Evolutionary conservation across 2,329 filamentous ascomycete genomes (phyloP).

Genomic region (Aspergillus transmontanensis): DNA sequence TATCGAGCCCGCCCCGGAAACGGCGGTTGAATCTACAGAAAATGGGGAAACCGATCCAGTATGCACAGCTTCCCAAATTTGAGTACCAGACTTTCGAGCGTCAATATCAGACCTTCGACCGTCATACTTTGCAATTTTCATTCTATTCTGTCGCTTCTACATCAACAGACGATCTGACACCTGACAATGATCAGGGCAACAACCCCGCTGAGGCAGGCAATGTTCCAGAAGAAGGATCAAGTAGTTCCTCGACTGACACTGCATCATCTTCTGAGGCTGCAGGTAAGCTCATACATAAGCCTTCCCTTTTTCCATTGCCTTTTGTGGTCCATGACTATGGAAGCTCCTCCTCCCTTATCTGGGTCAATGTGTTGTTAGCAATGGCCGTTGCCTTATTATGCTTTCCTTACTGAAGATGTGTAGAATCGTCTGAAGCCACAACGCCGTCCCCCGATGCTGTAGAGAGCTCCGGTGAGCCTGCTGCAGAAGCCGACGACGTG

Average conservation of each 20-base stretch:
- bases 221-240: constrained; percentile 25
- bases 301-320: not conserved
- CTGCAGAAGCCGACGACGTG: constrained; percentile 12
- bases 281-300: constrained; percentile 28
- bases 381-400: not conserved
- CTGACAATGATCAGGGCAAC: constrained; percentile 41
- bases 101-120: constrained; percentile 49
- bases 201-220: constrained; percentile 30
- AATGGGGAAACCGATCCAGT: constrained; percentile 43
- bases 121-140: constrained; percentile 39
- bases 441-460: constrained; percentile 27
- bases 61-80: constrained; percentile 47
- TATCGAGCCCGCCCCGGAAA: constrained; percentile 30
- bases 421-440: constrained; percentile 31
- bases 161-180: constrained; percentile 36
- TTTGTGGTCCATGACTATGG: not conserved
- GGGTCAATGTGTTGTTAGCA: not conserved
- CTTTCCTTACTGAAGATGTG: constrained; percentile 15
- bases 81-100: constrained; percentile 46
- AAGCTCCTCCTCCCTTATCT: not conserved
- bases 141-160: constrained; percentile 38
- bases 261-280: constrained; percentile 29
- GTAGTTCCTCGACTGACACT: constrained; percentile 27
- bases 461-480: constrained; percentile 19
- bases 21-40: constrained; percentile 34